Base-by-base conservation (phyloP, 2,329 filamentous ascomycete species). In the Penicillium palitans region DNA sequence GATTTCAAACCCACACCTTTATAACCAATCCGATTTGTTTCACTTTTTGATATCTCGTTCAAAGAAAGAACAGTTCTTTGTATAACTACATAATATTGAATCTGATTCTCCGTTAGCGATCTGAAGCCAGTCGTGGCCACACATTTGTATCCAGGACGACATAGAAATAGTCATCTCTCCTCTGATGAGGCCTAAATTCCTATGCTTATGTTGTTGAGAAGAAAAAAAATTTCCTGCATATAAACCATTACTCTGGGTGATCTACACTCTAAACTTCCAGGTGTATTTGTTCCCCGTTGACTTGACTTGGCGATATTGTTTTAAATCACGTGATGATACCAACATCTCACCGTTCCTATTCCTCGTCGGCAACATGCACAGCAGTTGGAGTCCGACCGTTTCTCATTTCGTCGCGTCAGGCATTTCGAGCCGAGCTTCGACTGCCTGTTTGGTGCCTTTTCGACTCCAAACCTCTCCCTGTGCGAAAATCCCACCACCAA, bases 291-390 rank as follows among this genome's bases (percentile, higher is more conserved):
- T 3, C n/a, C 29, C 47, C n/a, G 7, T 48, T 2, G 15, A 49
- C 27, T 46, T 31, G 46, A 49, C 27, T 47, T 33, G 31, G 29
- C 15, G 15, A 46, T 19, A 31, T 27, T 46, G 41, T 24, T 9
- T 13, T 0, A 0, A 1, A 48, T 58, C 63, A 65, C 63, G 63
- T 65, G 63, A 65, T 27, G 4, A 12, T 46, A 55, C 57, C 58
- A 57, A 45, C 49, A 58, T 47, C 57, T 61, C 51, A 48, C 54
- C 54, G 53, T 57, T 50, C 52, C 55, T 61, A 35, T 52, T 40
- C 54, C 55, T 58, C 55, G 53, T 49, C 35, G 21, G 52, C 41
- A 53, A 39, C 48, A 37, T 48, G 55, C 37, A 55, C 13, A 21
- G 40, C 24, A 39, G 51, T 52, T 41, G 52, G 40, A 57, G 42